A percentile compares a stretch with the other conserved stretches of the same genome.
Evolutionary conservation across 2,329 filamentous ascomycete genomes (phyloP).

Genomic region (Aspergillus alliaceus): DNA sequence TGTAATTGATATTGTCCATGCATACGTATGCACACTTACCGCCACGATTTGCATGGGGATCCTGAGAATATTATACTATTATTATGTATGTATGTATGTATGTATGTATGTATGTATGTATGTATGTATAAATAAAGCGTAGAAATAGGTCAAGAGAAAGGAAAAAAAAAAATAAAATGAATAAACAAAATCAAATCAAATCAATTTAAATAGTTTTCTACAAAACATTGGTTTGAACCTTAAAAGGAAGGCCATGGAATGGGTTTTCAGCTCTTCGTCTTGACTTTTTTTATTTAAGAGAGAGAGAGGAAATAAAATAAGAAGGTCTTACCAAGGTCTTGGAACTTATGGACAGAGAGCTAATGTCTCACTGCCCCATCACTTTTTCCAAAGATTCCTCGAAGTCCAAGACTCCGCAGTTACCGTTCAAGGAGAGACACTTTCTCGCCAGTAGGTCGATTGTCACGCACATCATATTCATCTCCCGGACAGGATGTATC

Average conservation of each 20-base stretch:
- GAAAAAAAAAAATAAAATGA: background rate
- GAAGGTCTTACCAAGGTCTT: background rate
- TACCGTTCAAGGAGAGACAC: background rate
- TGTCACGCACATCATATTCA: background rate
- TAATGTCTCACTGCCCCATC: background rate
- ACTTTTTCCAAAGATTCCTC: slow-evolving; percentile 1
- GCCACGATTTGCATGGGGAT: background rate
- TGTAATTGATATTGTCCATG: background rate
- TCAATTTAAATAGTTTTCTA: too few species aligned
- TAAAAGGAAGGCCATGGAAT: background rate
- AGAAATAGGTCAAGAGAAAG: too few species aligned
- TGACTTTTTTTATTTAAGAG: too few species aligned
- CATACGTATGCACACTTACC: slow-evolving; percentile 1
- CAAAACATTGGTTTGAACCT: background rate
- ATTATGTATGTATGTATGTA: too few species aligned
- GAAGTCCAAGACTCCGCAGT: background rate
- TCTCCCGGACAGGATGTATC: background rate
- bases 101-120: background rate
- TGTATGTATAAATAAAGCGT: background rate
- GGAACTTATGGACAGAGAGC: background rate
- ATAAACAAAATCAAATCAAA: background rate
- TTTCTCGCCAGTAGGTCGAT: background rate
- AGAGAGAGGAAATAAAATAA: too few species aligned
- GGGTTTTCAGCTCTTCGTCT: background rate
- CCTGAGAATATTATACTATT: too few species aligned